Conservation (phyloP, 352 stramenopile species). For the Blastocystis sp. region DNA sequence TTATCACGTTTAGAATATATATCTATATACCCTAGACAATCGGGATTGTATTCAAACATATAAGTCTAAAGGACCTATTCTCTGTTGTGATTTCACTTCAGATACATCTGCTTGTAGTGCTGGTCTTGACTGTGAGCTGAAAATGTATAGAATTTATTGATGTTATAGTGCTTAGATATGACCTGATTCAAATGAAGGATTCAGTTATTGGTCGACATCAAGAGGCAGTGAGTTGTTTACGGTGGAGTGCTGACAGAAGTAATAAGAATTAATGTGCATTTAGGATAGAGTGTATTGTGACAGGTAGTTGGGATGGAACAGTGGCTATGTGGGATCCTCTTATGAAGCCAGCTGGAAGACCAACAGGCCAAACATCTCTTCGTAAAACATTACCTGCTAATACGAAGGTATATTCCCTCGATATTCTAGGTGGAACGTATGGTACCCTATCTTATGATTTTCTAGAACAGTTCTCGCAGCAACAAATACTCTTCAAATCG, state of each 20-base stretch:
- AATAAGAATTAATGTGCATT: not conserved
- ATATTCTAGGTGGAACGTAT: constrained; percentile 23
- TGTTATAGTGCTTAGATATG: constrained; percentile 14
- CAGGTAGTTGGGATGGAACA: constrained; percentile 35
- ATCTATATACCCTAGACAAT: constrained; percentile 32
- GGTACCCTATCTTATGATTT: not conserved
- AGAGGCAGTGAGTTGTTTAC: constrained; percentile 22
- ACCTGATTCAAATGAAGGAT: constrained; percentile 45
- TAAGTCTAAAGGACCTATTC: constrained; percentile 21
- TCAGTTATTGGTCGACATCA: not conserved
- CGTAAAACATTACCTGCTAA: not conserved
- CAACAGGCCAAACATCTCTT: not conserved
- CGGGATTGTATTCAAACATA: constrained; percentile 58
- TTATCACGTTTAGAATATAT: not conserved
- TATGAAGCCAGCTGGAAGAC: not conserved
- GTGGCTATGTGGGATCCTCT: constrained; percentile 15
- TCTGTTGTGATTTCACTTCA: constrained; percentile 58
- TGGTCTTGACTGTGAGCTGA: constrained; percentile 36
- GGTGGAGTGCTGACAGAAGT: not conserved
- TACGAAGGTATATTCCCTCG: not conserved
- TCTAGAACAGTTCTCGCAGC: constrained; percentile 70
- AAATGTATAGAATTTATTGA: not conserved
- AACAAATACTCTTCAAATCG: constrained; percentile 74
- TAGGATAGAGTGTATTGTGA: not conserved
- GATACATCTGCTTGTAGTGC: constrained; percentile 33